Percentiles rank a stretch among this genome's conserved stretches.
Conservation (phyloP, 2,329 filamentous ascomycete genomes). For the Dothistroma septosporum region DNA sequence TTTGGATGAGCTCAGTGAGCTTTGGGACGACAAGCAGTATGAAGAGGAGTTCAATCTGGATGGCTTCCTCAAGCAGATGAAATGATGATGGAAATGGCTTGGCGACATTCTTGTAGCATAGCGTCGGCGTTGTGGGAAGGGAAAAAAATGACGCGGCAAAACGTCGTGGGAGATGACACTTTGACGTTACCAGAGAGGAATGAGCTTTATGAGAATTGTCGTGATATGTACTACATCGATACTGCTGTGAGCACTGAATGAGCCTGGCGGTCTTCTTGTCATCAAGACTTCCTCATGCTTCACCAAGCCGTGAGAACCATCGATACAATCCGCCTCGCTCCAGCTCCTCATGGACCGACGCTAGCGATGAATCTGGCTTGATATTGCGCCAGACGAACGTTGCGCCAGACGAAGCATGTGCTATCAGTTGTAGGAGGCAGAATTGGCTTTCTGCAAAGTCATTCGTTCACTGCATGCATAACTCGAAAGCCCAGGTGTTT, state of each 20-base stretch:
- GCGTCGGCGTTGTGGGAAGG: not conserved
- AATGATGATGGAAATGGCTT: conserved; percentile 32
- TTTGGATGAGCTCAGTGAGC: conserved; percentile 87
- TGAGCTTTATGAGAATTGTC: not conserved
- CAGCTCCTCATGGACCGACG: no score
- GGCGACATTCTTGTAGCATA: conserved; percentile 8
- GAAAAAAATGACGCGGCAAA: not conserved
- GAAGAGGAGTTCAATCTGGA: conserved; percentile 97
- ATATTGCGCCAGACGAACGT: no score
- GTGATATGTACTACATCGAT: not conserved
- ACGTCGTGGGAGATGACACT: not conserved
- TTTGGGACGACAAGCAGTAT: conserved; percentile 97
- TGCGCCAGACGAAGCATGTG: no score
- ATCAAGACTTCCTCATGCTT: not conserved
- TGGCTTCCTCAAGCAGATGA: conserved; percentile 93
- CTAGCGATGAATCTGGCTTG: no score
- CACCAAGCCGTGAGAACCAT: no score
- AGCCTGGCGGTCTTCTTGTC: not conserved
- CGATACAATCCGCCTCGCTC: no score
- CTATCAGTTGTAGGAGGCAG: no score
- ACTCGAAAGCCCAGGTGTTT: not conserved
- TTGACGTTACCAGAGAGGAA: not conserved
- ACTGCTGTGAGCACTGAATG: not conserved
- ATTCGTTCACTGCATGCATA: not conserved
- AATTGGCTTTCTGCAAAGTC: not conserved